Evolutionary conservation across 2,329 filamentous ascomycete species (phyloP), one percentile per base, ranked within the genome.

Genomic region (Neofusicoccum umdonicola): DNA sequence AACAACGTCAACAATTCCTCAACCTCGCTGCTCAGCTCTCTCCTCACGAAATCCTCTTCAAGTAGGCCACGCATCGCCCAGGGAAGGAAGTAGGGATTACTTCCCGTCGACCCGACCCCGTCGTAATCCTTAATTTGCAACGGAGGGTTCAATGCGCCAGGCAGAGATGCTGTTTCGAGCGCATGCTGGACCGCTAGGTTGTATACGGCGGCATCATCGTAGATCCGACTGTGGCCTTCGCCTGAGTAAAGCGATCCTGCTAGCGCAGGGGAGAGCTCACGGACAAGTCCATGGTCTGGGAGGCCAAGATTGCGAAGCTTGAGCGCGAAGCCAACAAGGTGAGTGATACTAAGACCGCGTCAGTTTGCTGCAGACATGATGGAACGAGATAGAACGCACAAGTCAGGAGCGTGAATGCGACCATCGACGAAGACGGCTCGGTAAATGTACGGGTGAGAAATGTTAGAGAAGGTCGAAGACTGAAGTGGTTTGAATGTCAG

Each of bases 401-500:
- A 99, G 76, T 96, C 93, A 2, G 93, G 92, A 0, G 93, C 90
- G 75, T 98, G 94, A 39, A 97, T 85, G 66, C 93, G 88, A 31
- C 93, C 92, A 76, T 99, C 94, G 62, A 99, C 91, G 74, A 98
- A 98, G 15, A 96, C 93, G n/a, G 93, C 92, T 34, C 95, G 89
- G 75, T 93, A 96, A 65, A 98, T 94, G 76, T 97, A 93, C 0
- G 95, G 95, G 72, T 99, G 95, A 19, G 87, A 88, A 3, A 93
- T 88, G 0, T 90, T 90, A 0, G 92, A 90, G 77, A 96, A 96
- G 0, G 95, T 87, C 15, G 94, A 93, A 2, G 93, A 97, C 87
- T 83, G 45, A 22, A 31, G 19, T 58, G 17, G 13, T 3, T 12
- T 4, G 12, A 12, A 41, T 17, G 41, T 66, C 7, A 65, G 65